phyloP scores from a whole-genome alignment of 2,329 filamentous ascomycete genomes.

The Paecilomyces niveus region DNA sequence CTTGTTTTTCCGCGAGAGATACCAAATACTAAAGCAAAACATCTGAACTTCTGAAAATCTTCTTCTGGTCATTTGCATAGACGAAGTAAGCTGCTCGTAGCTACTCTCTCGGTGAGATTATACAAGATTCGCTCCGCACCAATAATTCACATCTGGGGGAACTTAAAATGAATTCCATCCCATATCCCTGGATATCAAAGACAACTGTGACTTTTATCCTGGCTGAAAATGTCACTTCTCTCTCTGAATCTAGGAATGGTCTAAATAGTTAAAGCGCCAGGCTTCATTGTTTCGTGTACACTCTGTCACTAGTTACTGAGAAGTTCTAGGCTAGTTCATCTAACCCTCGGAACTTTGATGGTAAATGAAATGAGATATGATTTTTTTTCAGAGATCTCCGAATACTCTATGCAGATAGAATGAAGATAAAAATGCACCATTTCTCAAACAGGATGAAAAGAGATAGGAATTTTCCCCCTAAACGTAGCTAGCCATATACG shows the following conservation, averaged over 20 bases:
- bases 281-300: no score
- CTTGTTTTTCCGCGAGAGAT: background rate
- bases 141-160: no score
- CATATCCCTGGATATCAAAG: no score
- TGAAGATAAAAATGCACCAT: background rate
- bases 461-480: background rate
- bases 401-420: background rate
- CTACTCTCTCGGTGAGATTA: background rate
- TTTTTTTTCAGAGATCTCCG: background rate
- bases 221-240: no score
- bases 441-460: background rate
- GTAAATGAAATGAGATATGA: background rate
- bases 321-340: no score
- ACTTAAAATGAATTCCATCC: no score
- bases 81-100: background rate
- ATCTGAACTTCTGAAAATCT: background rate
- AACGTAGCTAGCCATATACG: background rate
- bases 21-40: background rate
- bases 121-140: no score
- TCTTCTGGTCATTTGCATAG: background rate
- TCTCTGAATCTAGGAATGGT: no score
- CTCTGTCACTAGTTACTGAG: no score
- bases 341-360: background rate
- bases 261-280: no score
- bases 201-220: no score